Conservation (phyloP, 1,284 basidiomycete species). For the Pascua guehoae region DNA sequence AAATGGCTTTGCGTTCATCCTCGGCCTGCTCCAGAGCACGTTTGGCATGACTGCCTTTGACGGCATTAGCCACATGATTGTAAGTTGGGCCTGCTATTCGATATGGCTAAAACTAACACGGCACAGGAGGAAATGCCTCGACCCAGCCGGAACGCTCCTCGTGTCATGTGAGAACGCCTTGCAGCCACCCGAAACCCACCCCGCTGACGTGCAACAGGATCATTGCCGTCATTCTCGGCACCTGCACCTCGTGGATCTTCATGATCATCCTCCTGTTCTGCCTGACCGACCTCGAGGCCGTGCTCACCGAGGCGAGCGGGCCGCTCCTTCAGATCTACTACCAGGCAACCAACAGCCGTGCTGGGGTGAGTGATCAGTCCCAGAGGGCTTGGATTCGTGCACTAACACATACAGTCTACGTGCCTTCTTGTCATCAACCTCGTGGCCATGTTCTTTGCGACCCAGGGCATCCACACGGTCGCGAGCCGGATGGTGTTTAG, state of each 20-base stretch:
- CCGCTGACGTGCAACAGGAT: slow-evolving; percentile 26
- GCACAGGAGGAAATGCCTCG: slow-evolving; percentile 2
- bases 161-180: slow-evolving; percentile 16
- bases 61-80: slow-evolving; percentile 39
- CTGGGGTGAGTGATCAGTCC: slow-evolving; percentile 9
- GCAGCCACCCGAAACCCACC: too few relatives aligned
- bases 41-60: slow-evolving; percentile 20
- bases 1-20: slow-evolving; percentile 37
- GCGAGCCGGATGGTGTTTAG: slow-evolving; percentile 64
- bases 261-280: slow-evolving; percentile 37
- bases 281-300: slow-evolving; percentile 9
- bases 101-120: too few relatives aligned
- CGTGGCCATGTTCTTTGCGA: slow-evolving; percentile 39
- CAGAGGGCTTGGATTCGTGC: neutral
- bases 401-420: slow-evolving; percentile 17
- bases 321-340: slow-evolving; percentile 20
- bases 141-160: slow-evolving; percentile 12
- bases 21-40: slow-evolving; percentile 41
- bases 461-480: slow-evolving; percentile 57
- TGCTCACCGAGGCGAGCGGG: slow-evolving; percentile 7
- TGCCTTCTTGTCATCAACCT: slow-evolving; percentile 52
- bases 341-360: slow-evolving; percentile 27
- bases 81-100: neutral
- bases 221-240: slow-evolving; percentile 31
- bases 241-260: slow-evolving; percentile 32